A percentile compares a stretch with the other conserved stretches of the same genome.
These are phyloP conservation scores for Lichina pygmaea DNA, from an alignment of 495 filamentous ascomycete species.

Conservation along the genomic window DNA sequence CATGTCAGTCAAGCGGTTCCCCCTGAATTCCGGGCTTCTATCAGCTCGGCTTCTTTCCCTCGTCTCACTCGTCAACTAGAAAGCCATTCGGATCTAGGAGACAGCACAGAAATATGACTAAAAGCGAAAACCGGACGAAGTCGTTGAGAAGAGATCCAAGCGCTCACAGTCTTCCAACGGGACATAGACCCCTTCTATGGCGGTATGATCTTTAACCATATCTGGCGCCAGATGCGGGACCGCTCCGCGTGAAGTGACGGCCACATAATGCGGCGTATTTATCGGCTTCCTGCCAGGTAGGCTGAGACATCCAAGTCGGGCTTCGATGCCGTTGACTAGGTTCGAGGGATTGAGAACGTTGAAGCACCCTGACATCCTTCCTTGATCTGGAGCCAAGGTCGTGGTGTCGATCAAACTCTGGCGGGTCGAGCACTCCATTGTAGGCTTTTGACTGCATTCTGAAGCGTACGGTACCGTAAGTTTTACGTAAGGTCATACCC, in stretches of 20 bases:
- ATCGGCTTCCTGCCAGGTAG: conserved; percentile 30
- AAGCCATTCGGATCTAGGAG: no score
- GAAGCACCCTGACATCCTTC: conserved; percentile 4
- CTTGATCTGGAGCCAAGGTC: no score
- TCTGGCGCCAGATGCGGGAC: conserved; percentile 79
- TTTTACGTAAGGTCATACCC: no score
- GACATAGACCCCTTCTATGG: conserved; percentile 43
- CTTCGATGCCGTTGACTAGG: conserved; percentile 6
- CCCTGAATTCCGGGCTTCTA: no score
- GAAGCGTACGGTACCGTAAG: no score
- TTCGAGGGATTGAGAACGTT: conserved; percentile 10
- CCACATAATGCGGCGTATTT: conserved; percentile 60
- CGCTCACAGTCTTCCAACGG: conserved; percentile 81
- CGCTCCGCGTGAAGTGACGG: conserved; percentile 50
- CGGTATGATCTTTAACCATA: conserved; percentile 35
- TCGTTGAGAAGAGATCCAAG: neutral
- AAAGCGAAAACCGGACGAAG: neutral
- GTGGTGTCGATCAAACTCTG: no score
- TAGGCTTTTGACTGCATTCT: no score
- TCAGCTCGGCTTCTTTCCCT: no score
- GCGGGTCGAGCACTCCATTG: no score
- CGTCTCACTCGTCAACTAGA: no score
- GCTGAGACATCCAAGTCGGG: conserved; percentile 34
- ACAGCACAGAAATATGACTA: no score
- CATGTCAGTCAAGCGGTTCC: conserved; percentile 5